Evolutionary conservation across 2,329 filamentous ascomycete species (phyloP).

Genomic region (Mycosphaerella arachidis): DNA sequence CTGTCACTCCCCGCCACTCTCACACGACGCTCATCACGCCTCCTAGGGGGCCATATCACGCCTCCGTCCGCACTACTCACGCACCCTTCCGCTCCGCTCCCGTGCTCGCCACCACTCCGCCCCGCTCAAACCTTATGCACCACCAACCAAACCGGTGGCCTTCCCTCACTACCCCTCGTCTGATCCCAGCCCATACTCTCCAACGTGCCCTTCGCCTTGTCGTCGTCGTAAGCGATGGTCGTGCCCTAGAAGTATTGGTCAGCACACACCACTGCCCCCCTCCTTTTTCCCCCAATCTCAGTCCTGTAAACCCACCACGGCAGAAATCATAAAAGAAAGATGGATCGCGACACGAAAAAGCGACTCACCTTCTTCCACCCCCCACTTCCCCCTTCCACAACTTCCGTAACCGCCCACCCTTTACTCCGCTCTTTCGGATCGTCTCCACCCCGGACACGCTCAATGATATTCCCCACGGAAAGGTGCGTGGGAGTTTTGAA

Average conservation of each 20-base stretch:
- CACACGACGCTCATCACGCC: neutral
- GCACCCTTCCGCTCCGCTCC: too few relatives aligned
- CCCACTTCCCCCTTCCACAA: slow-evolving; percentile 30
- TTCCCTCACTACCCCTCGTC: slow-evolving; percentile 25
- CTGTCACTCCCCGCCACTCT: neutral
- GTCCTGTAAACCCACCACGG: neutral
- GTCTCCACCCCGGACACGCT: slow-evolving; percentile 23
- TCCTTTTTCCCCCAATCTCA: neutral
- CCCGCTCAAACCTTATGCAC: slow-evolving; percentile 29
- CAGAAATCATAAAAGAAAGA: neutral
- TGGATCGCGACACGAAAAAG: too few relatives aligned
- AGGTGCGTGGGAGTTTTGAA: slow-evolving; percentile 29
- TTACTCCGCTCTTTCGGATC: slow-evolving; percentile 18
- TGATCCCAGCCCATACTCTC: slow-evolving; percentile 31
- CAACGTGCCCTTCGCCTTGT: slow-evolving; percentile 28
- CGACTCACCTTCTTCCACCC: slow-evolving; percentile 29
- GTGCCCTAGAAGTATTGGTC: slow-evolving; percentile 21
- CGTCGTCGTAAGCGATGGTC: slow-evolving; percentile 26
- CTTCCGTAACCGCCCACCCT: slow-evolving; percentile 32
- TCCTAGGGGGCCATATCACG: neutral
- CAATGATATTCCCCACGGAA: slow-evolving; percentile 27
- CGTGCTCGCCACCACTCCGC: neutral
- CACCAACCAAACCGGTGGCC: slow-evolving; percentile 35
- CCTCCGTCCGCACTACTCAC: too few relatives aligned
- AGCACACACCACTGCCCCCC: neutral